Base-by-base conservation (phyloP, 257 asterid genomes). In the Ocimum tenuiflorum region DNA sequence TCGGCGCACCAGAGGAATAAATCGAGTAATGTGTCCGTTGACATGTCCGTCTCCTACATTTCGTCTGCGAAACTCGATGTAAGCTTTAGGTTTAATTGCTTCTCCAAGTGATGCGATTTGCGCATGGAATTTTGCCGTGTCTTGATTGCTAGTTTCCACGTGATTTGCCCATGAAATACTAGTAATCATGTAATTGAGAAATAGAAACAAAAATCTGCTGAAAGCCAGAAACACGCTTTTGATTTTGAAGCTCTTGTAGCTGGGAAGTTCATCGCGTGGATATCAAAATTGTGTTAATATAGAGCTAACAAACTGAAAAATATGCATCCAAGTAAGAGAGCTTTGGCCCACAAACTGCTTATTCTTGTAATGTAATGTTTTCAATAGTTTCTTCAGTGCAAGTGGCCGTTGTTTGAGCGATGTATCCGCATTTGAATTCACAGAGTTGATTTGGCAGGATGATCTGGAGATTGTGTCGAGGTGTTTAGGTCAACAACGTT, bases 51-150 rank as follows among this genome's bases (percentile, higher is more conserved):
- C 60, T 79, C 83, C 65, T 71, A 60, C 24, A 68, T 85, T 54
- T 87, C 97, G 7, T 20, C 80, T 67, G 97, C 95, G 0, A 87
- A 83, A 73, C 60, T 70, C 48, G 75, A 81, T 75, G 96, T 86
- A 79, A 81, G 88, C 56, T 17, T 41, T 33, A 1, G 0, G 7
- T 2, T 27, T 53, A 31, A 31, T 31, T 31, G 36, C 36, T 31
- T 31, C 36, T 4, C 3, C 3, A 31, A 31, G 6, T 31, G 36
- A 31, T 31, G 36, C 6, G 36, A 31, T 31, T 31, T 31, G 36
- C 36, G 7, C 6, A 31, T 31, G 36, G 36, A 31, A 31, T 31
- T 31, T 6, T 31, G 2, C 4, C 4, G 31, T 27, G 31, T 27
- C 31, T 27, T 31, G 31, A 27, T 31, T 31, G 36, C 36, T 31